Evolutionary conservation across 176 grass and related monocot species (phyloP).

Genomic region (barley (Hordeum vulgare)): MorexV3_pseudomolecules_assembly NC_058518.1:414860729-414861228

Average conservation of each 20-base stretch:
- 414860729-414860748: neutral
- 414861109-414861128: no score
- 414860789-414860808: neutral
- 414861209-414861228: neutral
- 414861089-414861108: no score
- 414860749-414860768: neutral
- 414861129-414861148: neutral
- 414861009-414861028: neutral
- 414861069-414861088: neutral
- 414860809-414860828: slow-evolving; percentile 11
- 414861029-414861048: neutral
- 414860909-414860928: no score
- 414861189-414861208: neutral
- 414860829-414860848: neutral
- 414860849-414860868: no score
- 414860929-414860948: neutral
- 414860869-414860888: no score
- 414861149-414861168: neutral
- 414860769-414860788: neutral
- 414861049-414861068: neutral
- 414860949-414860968: neutral
- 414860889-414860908: neutral
- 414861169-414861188: neutral
- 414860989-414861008: neutral
- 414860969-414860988: neutral